Conservation (phyloP, 129 eudicot genomes). For the Erigeron canadensis region DNA sequence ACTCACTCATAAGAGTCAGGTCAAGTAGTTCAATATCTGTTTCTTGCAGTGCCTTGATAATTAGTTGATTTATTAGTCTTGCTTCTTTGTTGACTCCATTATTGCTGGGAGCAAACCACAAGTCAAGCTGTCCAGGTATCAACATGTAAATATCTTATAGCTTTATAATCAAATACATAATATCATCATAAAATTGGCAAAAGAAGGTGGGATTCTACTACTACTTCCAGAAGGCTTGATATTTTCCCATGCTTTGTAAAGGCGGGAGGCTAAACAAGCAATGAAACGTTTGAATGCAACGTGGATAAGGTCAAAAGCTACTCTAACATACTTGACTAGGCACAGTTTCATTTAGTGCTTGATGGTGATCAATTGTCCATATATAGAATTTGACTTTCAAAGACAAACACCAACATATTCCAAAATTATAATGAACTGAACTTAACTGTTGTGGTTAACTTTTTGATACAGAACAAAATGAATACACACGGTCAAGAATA, state of each 20-base stretch:
- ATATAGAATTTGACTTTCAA: not conserved
- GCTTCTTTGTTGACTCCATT: slow-evolving; percentile 98
- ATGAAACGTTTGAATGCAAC: not conserved
- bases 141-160: slow-evolving; percentile 19
- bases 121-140: slow-evolving; percentile 70
- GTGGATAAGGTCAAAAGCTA: not conserved
- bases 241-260: not conserved
- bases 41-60: slow-evolving; percentile 50
- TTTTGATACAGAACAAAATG: not conserved
- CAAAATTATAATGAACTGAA: not conserved
- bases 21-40: slow-evolving; percentile 62
- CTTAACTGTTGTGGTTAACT: not conserved
- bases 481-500: not conserved
- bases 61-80: slow-evolving; percentile 50
- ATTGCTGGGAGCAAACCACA: slow-evolving; percentile 91
- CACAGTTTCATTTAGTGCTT: not conserved
- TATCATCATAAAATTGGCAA: not conserved
- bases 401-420: not conserved
- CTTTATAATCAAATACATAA: not conserved
- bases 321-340: not conserved
- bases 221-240: too few relatives aligned
- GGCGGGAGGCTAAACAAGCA: not conserved
- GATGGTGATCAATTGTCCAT: not conserved
- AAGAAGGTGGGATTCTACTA: too few relatives aligned
- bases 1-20: slow-evolving; percentile 80